A percentile compares a stretch with the other conserved stretches of the same genome.
phyloP scores from a whole-genome alignment of 2,329 filamentous ascomycete genomes.

The Emergomyces orientalis region DNA sequence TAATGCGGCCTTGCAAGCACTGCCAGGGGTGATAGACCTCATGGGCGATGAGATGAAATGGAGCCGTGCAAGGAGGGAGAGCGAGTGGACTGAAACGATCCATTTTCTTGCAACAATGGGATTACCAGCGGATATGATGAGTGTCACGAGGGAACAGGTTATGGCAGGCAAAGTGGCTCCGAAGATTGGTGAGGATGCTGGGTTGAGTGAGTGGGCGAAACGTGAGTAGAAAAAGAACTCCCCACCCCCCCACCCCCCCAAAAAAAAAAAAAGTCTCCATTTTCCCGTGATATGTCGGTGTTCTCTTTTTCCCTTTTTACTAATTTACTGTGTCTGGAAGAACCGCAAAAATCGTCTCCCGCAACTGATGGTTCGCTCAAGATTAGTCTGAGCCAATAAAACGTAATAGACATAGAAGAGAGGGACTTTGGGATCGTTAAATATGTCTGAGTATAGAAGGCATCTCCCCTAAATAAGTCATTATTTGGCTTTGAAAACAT shows the following conservation, averaged over 20 bases:
- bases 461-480: neutral
- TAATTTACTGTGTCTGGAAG: neutral
- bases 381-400: neutral
- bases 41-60: constrained; percentile 66
- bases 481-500: neutral
- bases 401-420: neutral
- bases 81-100: constrained; percentile 60
- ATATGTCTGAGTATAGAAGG: neutral
- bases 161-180: neutral
- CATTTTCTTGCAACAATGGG: constrained; percentile 29
- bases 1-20: constrained; percentile 65
- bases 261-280: too few species aligned
- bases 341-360: neutral
- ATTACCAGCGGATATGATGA: constrained; percentile 4
- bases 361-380: constrained; percentile 1
- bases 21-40: constrained; percentile 68
- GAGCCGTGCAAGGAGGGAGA: constrained; percentile 55
- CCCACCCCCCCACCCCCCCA: too few species aligned
- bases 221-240: neutral
- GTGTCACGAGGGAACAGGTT: constrained; percentile 9
- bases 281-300: neutral
- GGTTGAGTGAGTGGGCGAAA: neutral
- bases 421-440: neutral
- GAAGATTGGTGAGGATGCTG: constrained; percentile 2
- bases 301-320: neutral